Evolutionary conservation across 495 filamentous ascomycete genomes (phyloP).

Genomic region (Bathelium albidoporum): DNA sequence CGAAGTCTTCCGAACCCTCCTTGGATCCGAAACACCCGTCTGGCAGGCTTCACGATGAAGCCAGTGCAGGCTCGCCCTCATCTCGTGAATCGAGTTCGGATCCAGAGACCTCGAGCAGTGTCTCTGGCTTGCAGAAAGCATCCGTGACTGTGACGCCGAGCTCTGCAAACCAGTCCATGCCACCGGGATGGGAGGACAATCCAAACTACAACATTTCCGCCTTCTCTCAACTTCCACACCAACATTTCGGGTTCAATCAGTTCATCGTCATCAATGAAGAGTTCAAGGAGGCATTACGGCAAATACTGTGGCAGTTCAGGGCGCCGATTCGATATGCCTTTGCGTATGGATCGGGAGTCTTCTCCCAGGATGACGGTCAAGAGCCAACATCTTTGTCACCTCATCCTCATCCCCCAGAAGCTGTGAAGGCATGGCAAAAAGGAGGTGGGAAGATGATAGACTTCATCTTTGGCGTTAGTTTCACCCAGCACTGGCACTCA

Average conservation of each 20-base stretch:
- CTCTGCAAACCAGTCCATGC: conserved; percentile 22
- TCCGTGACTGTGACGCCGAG: not conserved
- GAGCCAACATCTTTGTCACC: conserved; percentile 40
- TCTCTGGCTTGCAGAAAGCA: conserved; percentile 2
- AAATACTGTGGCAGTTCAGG: conserved; percentile 84
- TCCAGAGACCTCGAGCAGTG: not conserved
- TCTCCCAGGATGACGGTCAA: conserved; percentile 56
- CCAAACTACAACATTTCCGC: conserved; percentile 61
- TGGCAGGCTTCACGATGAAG: not conserved
- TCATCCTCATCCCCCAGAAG: conserved; percentile 66
- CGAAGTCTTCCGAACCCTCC: not conserved
- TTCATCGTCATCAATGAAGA: conserved; percentile 89
- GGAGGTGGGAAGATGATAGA: conserved; percentile 93
- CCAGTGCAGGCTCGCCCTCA: not conserved
- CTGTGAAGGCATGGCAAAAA: conserved; percentile 70
- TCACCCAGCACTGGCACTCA: conserved; percentile 94
- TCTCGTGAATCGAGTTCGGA: not conserved
- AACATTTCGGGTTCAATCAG: conserved; percentile 88
- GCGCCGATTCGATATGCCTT: conserved; percentile 93
- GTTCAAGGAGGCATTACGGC: conserved; percentile 79
- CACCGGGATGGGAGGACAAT: conserved; percentile 68
- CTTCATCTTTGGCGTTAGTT: conserved; percentile 91
- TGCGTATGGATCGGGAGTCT: conserved; percentile 94
- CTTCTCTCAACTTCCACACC: conserved; percentile 79
- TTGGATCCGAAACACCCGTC: not conserved